A percentile compares a stretch with the other conserved stretches of the same genome.
Evolutionary conservation across 768 basidiomycete genomes (phyloP).

Genomic region (Amanita exitialis): DNA sequence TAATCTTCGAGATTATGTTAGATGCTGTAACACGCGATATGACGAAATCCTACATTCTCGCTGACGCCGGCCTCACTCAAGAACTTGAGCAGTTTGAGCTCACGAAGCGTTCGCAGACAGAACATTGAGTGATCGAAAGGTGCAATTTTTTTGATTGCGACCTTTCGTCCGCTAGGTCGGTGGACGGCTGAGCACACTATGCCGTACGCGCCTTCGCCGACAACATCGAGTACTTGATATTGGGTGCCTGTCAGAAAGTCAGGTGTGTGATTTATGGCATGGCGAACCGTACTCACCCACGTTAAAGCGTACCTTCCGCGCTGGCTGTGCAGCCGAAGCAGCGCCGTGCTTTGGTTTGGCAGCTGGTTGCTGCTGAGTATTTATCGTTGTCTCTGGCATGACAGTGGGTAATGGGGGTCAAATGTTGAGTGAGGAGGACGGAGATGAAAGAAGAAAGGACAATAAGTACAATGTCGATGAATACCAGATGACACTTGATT

Average conservation of each 20-base stretch:
- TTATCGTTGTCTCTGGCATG: conserved; percentile 19
- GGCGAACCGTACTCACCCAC: conserved; percentile 40
- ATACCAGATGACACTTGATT: background rate
- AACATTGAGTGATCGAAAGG: conserved; percentile 97
- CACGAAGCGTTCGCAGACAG: conserved; percentile 82
- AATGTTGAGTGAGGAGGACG: conserved; percentile 9
- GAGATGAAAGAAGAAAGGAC: conserved; percentile 11
- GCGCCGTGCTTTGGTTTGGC: conserved; percentile 29
- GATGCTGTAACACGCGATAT: conserved; percentile 1
- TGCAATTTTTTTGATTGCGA: conserved; percentile 94
- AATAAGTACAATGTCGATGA: conserved; percentile 11
- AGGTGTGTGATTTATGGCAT: background rate
- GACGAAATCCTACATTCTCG: conserved; percentile 55
- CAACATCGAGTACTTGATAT: conserved; percentile 80
- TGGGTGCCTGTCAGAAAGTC: conserved; percentile 40
- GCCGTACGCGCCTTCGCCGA: conserved; percentile 90
- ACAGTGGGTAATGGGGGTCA: conserved; percentile 10
- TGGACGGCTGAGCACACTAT: conserved; percentile 94
- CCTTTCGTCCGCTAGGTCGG: conserved; percentile 76
- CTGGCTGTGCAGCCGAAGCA: conserved; percentile 31
- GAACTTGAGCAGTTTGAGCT: conserved; percentile 77
- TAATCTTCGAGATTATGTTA: conserved; percentile 43
- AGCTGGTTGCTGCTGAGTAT: conserved; percentile 16
- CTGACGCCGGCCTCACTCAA: conserved; percentile 81
- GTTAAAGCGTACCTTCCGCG: conserved; percentile 83